Base-by-base conservation (phyloP, 495 filamentous ascomycete genomes). In the Penicillium lividum region DNA sequence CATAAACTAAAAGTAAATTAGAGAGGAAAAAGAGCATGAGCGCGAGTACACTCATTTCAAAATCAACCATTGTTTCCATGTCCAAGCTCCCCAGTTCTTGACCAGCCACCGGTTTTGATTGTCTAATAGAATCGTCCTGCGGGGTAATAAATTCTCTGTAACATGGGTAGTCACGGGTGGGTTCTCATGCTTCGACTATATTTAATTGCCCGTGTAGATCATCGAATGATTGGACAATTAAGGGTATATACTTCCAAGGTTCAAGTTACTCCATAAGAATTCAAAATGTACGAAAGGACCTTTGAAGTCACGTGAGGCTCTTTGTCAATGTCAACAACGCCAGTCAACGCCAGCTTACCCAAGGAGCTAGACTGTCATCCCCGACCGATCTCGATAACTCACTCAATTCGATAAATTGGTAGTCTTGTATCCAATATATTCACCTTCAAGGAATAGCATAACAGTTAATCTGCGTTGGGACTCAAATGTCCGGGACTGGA, bases 41-140 rank as follows among this genome's bases (percentile, higher is more conserved):
- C 7, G 7, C 10, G 7, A 22, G 25, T 11, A 46, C 13, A n/a
- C 3, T 27, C 5, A 46, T 46, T 25, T 8, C 43, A 48, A 43
- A 54, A 15, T 55, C 53, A 50, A 30, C 30, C 47, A 28, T 16
- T 10, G 47, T 16, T 10, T 18, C 28, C 16, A 33, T 18, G 18
- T 53, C 27, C n/a, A 38, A 40, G 7, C 51, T n/a, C 38, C 27
- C 44, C 22, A 5, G 36, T 15, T n/a, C 33, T 53, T 36, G 36
- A 25, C 50, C 49, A 38, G 62, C 62, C 58, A 61, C 54, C 57
- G 47, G 50, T 61, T 64, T 64, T 40, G 36, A 61, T 64, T 64
- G 58, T 64, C 57, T 60, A 64, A 64, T 57, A 27, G 53, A 46
- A 57, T 30, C 46, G 7, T 49, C 46, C 51, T 57, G 61, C 61